Evolutionary conservation across 73 alveolate species (phyloP).

Genomic region (Blepharisma stoltei): DNA sequence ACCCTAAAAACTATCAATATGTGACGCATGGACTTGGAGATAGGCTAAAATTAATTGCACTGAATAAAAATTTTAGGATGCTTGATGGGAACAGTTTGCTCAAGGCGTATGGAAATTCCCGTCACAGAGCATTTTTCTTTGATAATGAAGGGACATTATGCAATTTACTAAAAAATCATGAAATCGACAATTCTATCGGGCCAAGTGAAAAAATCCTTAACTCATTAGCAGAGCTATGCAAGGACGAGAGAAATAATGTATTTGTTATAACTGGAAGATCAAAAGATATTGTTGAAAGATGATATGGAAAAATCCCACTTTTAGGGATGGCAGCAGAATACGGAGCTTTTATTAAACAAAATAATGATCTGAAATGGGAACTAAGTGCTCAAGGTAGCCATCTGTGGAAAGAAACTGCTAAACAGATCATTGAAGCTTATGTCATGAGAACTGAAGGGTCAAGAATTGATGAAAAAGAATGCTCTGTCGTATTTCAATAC

Average conservation of each 20-base stretch:
- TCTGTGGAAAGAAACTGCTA: constrained; percentile 16
- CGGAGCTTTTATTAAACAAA: constrained; percentile 3
- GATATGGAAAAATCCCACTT: background rate
- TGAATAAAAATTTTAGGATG: background rate
- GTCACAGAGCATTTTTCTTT: constrained; percentile 1
- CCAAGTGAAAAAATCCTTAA: background rate
- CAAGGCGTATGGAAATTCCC: background rate
- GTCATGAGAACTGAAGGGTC: constrained; percentile 60
- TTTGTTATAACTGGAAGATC: constrained; percentile 3
- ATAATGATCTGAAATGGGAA: background rate
- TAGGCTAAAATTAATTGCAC: constrained; percentile 3
- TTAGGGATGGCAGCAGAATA: constrained; percentile 17
- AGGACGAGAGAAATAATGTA: background rate
- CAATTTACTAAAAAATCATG: background rate
- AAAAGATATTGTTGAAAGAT: background rate
- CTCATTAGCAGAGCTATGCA: constrained; percentile 8
- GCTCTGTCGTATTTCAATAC: constrained; percentile 55
- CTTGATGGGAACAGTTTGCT: constrained; percentile 2
- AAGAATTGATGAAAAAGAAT: constrained; percentile 55
- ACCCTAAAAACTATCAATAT: background rate
- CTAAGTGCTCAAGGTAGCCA: background rate
- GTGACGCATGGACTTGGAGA: background rate
- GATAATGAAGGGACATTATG: constrained; percentile 15
- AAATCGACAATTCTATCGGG: background rate
- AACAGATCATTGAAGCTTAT: background rate